Evolutionary conservation across 352 stramenopile genomes (phyloP), one percentile per base, ranked within the genome.

Genomic region (Globisporangium paroecandrum): DNA sequence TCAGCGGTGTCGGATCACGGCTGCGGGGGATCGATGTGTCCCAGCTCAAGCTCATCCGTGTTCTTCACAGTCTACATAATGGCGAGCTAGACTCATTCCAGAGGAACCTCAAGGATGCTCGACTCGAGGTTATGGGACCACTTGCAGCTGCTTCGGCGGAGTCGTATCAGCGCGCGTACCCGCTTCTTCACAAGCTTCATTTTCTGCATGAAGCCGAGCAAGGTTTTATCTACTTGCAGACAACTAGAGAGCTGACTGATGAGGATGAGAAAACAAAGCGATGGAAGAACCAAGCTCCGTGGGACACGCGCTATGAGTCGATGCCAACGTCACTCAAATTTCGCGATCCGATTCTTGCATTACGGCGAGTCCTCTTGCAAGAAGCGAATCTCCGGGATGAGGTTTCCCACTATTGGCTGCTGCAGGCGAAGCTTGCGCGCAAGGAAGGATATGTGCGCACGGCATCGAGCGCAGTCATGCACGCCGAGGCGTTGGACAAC

Each of bases 361-460:
- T 95, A 15, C 85, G 89, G 8, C 83, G 90, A 25, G 77, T 94
- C 6, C 79, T 97, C 67, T 64, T 97, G 1, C 77, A 89, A 36
- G 77, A 91, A 68, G 81, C 83, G n/a, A 76, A 78, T 1, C 66
- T 94, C 25, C 75, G 57, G 27, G 77, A 77, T 4, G 76, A 92
- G 64, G 85, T 94, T n/a, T 90, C 83, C 1, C 74, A 82, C 18
- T 95, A 94, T 57, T 96, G 89, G 89, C 69, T 96, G 9, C 59
- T 84, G 4, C 94, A 95, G 59, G 84, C 85, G 1, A 96, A 96
- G 65, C 70, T 95, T 58, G 77, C 87, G 27, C 82, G 89, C 56
- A 95, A 94, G 65, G 87, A 95, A 77, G 87, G 87, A 1, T 93
- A 90, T 62, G 77, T 89, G 56, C 82, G 87, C 46, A 94, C 89